These are phyloP conservation scores for Naganishia friedmannii DNA, from an alignment of 768 basidiomycete genomes.

Conservation along the genomic window DNA sequence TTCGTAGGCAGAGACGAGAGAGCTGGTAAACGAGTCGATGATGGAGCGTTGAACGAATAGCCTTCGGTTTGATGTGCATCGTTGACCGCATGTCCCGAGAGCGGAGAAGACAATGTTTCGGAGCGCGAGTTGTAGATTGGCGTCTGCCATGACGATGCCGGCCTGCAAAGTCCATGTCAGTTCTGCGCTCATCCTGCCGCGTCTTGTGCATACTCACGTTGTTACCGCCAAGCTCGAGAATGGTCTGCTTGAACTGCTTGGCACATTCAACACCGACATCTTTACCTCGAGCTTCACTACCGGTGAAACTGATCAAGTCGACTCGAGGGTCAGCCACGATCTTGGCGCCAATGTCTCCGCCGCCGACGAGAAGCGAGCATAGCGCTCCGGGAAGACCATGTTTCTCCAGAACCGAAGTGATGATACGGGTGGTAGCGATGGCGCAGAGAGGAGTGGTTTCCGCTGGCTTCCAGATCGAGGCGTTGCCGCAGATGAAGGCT, in stretches of 20 bases:
- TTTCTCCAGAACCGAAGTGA: constrained; percentile 72
- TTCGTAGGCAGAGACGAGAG: constrained; percentile 70
- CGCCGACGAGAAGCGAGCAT: constrained; percentile 78
- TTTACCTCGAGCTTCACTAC: constrained; percentile 81
- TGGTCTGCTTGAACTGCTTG: constrained; percentile 42
- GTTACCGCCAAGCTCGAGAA: constrained; percentile 91
- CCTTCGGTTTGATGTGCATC: constrained; percentile 86
- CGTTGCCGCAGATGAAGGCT: constrained; percentile 70
- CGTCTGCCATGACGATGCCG: constrained; percentile 87
- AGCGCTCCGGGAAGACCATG: constrained; percentile 82
- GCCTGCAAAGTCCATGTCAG: constrained; percentile 56
- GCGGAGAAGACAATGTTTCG: constrained; percentile 91
- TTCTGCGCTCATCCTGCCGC: neutral
- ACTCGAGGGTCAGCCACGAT: constrained; percentile 71
- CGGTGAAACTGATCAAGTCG: constrained; percentile 91
- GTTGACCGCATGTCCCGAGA: constrained; percentile 67
- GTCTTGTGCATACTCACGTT: constrained; percentile 62
- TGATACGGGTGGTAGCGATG: constrained; percentile 84
- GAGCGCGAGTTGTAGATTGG: constrained; percentile 82
- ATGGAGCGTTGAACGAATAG: constrained; percentile 82
- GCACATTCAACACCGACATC: constrained; percentile 61
- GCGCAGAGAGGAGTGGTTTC: constrained; percentile 82
- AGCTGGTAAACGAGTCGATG: constrained; percentile 70
- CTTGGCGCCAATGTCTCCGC: constrained; percentile 72
- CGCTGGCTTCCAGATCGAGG: constrained; percentile 93